phyloP scores from a whole-genome alignment of 2,329 filamentous ascomycete species.

The Aspergillus pseudoglaucus region DNA sequence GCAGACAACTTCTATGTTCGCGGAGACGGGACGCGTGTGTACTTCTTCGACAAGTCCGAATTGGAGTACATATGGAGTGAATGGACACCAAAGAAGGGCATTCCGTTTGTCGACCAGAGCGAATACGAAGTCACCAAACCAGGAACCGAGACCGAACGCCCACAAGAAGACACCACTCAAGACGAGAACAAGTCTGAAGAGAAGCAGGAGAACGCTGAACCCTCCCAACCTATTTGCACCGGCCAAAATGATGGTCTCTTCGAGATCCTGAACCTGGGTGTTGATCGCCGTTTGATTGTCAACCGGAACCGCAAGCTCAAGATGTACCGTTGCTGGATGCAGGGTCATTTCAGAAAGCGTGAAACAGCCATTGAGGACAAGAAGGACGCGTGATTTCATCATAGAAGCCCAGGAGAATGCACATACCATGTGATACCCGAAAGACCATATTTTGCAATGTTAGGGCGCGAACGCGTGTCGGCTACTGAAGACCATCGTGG shows the following conservation, averaged over 20 bases:
- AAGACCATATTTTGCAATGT: neutral
- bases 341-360: constrained; percentile 39
- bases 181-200: neutral
- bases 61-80: constrained; percentile 71
- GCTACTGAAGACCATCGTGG: too few relatives aligned
- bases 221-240: neutral
- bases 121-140: constrained; percentile 5
- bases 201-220: neutral
- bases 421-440: neutral
- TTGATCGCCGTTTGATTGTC: constrained; percentile 83
- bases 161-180: neutral
- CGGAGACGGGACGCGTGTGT: constrained; percentile 91
- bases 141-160: neutral
- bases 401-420: neutral
- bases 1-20: constrained; percentile 97
- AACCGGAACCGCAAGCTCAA: constrained; percentile 87
- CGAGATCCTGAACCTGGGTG: constrained; percentile 68
- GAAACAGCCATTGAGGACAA: constrained; percentile 2
- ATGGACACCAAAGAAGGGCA: constrained; percentile 30
- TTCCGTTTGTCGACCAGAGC: constrained; percentile 14
- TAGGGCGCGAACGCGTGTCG: too few relatives aligned
- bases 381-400: constrained; percentile 6
- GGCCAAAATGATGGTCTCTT: constrained; percentile 43
- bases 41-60: constrained; percentile 91
- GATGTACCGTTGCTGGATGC: constrained; percentile 90